phyloP scores from a whole-genome alignment of 31 red algal genomes.

The Pterothamnion heteromorphum region DNA sequence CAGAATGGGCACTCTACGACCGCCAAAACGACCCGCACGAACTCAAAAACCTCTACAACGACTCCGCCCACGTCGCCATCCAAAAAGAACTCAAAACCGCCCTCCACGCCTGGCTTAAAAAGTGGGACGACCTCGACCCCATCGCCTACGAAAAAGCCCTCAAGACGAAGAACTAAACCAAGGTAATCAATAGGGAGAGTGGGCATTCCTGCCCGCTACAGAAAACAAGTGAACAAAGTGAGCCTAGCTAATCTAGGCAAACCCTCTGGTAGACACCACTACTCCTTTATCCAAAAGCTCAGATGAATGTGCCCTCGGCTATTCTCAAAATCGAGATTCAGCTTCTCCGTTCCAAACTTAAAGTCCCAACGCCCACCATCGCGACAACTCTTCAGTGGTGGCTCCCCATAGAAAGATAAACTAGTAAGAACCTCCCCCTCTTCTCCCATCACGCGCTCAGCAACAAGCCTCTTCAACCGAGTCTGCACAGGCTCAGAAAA shows the following conservation, averaged over 20 bases:
- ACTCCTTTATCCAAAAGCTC: background rate
- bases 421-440: background rate
- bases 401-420: background rate
- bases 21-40: background rate
- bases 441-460: background rate
- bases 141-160: background rate
- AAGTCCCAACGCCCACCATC: background rate
- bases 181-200: too few relatives aligned
- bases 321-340: background rate
- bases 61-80: background rate
- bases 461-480: background rate
- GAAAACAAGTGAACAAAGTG: too few relatives aligned
- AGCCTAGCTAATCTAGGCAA: too few relatives aligned
- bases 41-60: background rate
- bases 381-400: background rate
- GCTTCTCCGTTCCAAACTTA: background rate
- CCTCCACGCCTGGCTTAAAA: background rate
- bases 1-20: background rate
- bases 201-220: too few relatives aligned
- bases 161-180: too few relatives aligned
- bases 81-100: background rate
- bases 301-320: background rate
- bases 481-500: background rate
- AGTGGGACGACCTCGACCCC: background rate
- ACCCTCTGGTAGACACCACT: too few relatives aligned